These are phyloP conservation scores for Barbarea vulgaris DNA, from an alignment of 345 rosid species.

Conservation along the genomic window DNA sequence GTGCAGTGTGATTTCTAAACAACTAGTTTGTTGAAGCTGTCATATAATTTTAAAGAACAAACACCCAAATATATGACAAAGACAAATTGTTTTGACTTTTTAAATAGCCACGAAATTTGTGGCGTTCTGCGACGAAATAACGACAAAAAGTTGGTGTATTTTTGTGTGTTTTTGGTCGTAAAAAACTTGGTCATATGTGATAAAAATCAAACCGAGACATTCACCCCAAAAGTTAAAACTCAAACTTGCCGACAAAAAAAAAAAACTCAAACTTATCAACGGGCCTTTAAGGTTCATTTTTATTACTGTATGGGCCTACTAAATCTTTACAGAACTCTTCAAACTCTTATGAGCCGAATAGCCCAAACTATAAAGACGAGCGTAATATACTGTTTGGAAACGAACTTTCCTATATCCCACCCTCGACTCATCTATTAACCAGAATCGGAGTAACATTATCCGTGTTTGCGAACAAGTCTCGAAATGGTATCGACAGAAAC, in stretches of 20 bases:
- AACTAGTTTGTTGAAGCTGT: too few relatives aligned
- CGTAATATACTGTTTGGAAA: slow-evolving; percentile 1
- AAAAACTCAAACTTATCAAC: neutral
- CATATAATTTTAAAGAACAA: neutral
- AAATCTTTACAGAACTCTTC: neutral
- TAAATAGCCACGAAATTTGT: neutral
- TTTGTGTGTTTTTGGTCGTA: too few relatives aligned
- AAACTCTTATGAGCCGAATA: neutral
- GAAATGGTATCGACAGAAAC: slow-evolving; percentile 6
- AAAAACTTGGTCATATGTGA: too few relatives aligned
- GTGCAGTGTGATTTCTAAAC: neutral
- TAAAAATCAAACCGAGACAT: neutral
- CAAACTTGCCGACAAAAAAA: too few relatives aligned
- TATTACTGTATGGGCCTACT: neutral
- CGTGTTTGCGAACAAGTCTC: slow-evolving; percentile 12
- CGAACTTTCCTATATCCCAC: neutral
- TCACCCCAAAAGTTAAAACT: neutral
- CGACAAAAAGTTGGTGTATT: neutral
- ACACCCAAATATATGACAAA: neutral
- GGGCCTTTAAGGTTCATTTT: neutral
- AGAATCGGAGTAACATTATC: neutral
- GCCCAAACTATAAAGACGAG: neutral
- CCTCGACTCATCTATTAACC: neutral
- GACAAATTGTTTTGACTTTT: neutral
- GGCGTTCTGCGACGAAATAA: neutral